Percentiles rank a stretch among this genome's conserved stretches.
Conservation (phyloP, 2,329 filamentous ascomycete genomes). For the Penicillium expansum region DNA sequence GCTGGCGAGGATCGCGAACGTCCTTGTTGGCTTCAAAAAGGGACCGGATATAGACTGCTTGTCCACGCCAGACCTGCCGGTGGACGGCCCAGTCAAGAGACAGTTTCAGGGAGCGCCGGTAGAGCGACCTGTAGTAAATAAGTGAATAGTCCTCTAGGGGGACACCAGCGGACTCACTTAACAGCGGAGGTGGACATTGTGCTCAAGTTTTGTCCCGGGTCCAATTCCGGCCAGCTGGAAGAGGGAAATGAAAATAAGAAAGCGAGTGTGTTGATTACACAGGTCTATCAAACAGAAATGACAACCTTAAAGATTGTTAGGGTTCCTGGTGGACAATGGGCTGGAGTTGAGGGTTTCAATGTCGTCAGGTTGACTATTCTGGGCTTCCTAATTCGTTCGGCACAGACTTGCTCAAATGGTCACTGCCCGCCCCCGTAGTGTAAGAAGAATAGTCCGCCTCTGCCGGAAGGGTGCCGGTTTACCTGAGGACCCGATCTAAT, state of each 20-base stretch:
- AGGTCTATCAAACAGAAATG: background rate
- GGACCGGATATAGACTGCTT: constrained; percentile 91
- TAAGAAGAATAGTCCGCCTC: constrained; percentile 7
- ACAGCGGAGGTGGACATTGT: constrained; percentile 38
- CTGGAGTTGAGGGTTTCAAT: constrained; percentile 1
- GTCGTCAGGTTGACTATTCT: constrained; percentile 25
- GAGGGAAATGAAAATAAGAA: background rate
- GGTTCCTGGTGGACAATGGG: constrained; percentile 11
- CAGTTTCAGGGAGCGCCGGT: constrained; percentile 89
- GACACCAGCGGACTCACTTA: constrained; percentile 32
- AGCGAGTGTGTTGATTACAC: background rate
- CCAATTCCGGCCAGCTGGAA: constrained; percentile 7
- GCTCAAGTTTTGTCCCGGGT: constrained; percentile 1
- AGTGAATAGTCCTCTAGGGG: constrained; percentile 21
- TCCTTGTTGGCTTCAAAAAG: constrained; percentile 92
- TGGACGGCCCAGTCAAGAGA: constrained; percentile 94
- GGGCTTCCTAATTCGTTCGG: constrained; percentile 23
- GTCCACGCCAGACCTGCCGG: constrained; percentile 87
- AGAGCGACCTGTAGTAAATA: constrained; percentile 60
- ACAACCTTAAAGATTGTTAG: background rate
- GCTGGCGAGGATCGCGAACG: constrained; percentile 78
- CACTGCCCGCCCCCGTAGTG: constrained; percentile 15
- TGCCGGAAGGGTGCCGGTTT: constrained; percentile 9
- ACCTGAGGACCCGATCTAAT: constrained; percentile 9
- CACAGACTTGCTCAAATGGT: constrained; percentile 26